Percentiles rank a stretch among this genome's conserved stretches.
These are phyloP conservation scores for Ceratocystis ficicola DNA, from an alignment of 2,329 filamentous ascomycete species.

Conservation along the genomic window DNA sequence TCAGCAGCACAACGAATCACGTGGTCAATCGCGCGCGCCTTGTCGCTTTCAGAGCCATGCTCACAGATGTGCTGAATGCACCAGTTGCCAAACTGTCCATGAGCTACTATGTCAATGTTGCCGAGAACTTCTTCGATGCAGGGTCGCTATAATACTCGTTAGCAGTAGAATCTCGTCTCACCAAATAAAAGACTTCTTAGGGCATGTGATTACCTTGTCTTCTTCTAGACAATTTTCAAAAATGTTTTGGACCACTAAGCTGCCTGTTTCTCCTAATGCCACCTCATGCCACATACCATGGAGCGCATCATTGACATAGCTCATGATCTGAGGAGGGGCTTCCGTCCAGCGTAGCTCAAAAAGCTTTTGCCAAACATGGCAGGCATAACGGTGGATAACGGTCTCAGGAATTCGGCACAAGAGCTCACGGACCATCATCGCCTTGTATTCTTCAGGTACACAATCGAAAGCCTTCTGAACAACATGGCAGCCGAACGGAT, in stretches of 20 bases:
- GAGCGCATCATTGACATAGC: conserved; percentile 89
- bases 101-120: conserved; percentile 91
- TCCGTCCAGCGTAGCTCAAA: conserved; percentile 95
- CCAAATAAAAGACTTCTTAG: not conserved
- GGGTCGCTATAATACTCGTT: conserved; percentile 53
- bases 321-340: conserved; percentile 95
- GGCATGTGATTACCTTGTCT: conserved; percentile 60
- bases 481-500: conserved; percentile 95
- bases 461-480: conserved; percentile 98
- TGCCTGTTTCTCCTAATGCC: conserved; percentile 90
- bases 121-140: conserved; percentile 93
- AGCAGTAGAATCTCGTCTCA: conserved; percentile 18
- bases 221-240: conserved; percentile 98
- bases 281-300: conserved; percentile 98
- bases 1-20: conserved; percentile 87
- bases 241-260: conserved; percentile 96
- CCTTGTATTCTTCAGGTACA: conserved; percentile 94
- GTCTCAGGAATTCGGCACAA: conserved; percentile 92
- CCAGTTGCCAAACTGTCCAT: conserved; percentile 98
- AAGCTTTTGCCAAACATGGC: conserved; percentile 98
- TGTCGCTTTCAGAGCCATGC: conserved; percentile 81
- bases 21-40: conserved; percentile 86
- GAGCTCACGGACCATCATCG: conserved; percentile 96
- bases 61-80: conserved; percentile 99
- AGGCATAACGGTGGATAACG: conserved; percentile 95